Conservation (phyloP, 2,329 filamentous ascomycete species). For the Colletotrichum zoysiae region DNA sequence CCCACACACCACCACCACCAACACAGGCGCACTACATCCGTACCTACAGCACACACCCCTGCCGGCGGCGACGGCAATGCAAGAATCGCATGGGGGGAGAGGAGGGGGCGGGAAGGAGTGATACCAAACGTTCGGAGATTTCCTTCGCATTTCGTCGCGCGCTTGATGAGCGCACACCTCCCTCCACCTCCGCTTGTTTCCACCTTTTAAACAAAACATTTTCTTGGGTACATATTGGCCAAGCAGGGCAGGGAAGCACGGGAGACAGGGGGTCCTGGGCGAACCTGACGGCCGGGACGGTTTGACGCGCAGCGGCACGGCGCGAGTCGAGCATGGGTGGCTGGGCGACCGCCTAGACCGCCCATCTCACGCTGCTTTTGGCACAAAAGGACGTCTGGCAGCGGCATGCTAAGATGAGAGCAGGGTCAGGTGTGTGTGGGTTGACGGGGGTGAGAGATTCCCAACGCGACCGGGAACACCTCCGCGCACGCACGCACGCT, state of each 20-base stretch:
- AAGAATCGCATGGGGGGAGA: slow-evolving; percentile 24
- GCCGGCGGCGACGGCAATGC: slow-evolving; percentile 26
- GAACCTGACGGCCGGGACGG: slow-evolving; percentile 48
- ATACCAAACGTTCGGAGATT: slow-evolving; percentile 32
- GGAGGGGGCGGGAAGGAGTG: slow-evolving; percentile 1
- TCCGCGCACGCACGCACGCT: neutral
- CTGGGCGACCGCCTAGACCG: slow-evolving; percentile 36
- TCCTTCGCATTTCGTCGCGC: slow-evolving; percentile 26
- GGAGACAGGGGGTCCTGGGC: slow-evolving; percentile 36
- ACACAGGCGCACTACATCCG: slow-evolving; percentile 32
- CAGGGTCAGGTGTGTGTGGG: slow-evolving; percentile 32
- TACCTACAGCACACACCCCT: slow-evolving; percentile 24
- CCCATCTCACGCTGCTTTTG: slow-evolving; percentile 58
- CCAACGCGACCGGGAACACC: slow-evolving; percentile 27
- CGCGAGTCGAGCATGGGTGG: slow-evolving; percentile 34
- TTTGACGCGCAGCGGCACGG: slow-evolving; percentile 46
- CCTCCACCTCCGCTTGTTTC: slow-evolving; percentile 32
- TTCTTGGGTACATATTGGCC: slow-evolving; percentile 41
- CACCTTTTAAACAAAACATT: neutral
- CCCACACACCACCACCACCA: slow-evolving; percentile 4
- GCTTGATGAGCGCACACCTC: slow-evolving; percentile 36
- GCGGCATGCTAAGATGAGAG: slow-evolving; percentile 46
- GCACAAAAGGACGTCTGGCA: slow-evolving; percentile 5
- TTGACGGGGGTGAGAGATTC: slow-evolving; percentile 12
- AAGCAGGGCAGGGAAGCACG: slow-evolving; percentile 15